A percentile compares a stretch with the other conserved stretches of the same genome.
phyloP scores from a whole-genome alignment of 2,329 filamentous ascomycete genomes.

The Blastomyces percursus region DNA sequence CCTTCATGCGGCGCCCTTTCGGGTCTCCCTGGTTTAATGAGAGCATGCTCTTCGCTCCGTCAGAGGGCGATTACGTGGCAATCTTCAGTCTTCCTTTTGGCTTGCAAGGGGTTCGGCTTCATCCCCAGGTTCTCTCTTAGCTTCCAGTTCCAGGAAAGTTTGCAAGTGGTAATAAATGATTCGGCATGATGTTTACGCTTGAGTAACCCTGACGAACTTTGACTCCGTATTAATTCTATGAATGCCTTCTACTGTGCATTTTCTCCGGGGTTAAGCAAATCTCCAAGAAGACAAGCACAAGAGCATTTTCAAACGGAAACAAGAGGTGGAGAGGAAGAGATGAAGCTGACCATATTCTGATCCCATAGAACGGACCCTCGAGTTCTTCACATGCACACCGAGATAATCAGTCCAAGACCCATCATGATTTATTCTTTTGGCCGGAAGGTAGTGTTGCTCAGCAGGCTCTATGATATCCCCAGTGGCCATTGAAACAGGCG shows the following conservation, averaged over 20 bases:
- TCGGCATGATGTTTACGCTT: background rate
- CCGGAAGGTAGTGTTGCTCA: background rate
- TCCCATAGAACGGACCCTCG: background rate
- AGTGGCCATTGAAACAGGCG: background rate
- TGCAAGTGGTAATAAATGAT: background rate
- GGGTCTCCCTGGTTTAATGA: background rate
- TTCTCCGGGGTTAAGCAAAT: background rate
- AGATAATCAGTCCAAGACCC: no score
- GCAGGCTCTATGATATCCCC: background rate
- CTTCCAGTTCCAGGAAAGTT: background rate
- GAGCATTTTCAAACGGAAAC: background rate
- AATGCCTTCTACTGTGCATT: background rate
- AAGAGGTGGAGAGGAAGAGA: background rate
- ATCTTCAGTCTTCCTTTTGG: background rate
- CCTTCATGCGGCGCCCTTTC: background rate
- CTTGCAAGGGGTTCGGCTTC: background rate
- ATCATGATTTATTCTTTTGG: no score
- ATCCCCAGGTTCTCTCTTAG: background rate
- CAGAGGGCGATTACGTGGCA: background rate
- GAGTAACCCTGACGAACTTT: background rate
- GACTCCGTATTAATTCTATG: background rate
- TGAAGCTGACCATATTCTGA: background rate
- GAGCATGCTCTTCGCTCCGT: background rate
- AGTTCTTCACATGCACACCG: background rate
- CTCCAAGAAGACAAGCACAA: background rate